Evolutionary conservation across 106 monocot species (phyloP), one percentile per base, ranked within the genome.

Genomic region (Dioscorea dumetorum): DNA sequence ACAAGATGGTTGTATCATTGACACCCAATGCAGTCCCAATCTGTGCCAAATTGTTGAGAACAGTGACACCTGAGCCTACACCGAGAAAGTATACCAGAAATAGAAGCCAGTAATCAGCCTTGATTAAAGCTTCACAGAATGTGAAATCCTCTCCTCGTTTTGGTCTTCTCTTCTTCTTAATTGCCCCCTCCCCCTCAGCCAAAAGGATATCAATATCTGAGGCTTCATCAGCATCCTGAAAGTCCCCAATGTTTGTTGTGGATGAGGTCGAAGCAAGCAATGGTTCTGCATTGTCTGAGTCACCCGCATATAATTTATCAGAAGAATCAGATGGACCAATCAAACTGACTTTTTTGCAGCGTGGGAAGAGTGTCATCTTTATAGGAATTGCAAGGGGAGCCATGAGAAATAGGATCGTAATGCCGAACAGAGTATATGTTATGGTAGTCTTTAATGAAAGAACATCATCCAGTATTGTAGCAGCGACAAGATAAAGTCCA

Each of bases 91-190:
- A 84, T 8, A 72, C 79, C 50, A 83, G 6, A 67, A 95, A 95
- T 17, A 95, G 72, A 35, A 95, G 72, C 94, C 94, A 95, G 64
- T 88, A 95, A 77, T 95, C 94, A 22, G 94, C 90, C 70, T 95
- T 95, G 14, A 95, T 72, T 33, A 89, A 28, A 20, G 89, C 93
- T 78, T 93, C 79, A 11, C 54, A 60, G 48, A 93, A 82, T 61
- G 66, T 62, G 70, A 93, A 93, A 76, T 93, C 89, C 49, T 93
- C 93, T 24, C 93, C 93, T 19, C 89, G 83, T 67, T 76, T 93
- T 0, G 94, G 91, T 18, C 72, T 81, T 62, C 84, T 86, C 70
- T 81, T 90, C 82, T 87, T 90, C 67, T 73, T 74, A 13, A 88
- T 77, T 32, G 88, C 89, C 68, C 93, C 93, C 49, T 93, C 92